A percentile compares a stretch with the other conserved stretches of the same genome.
These are phyloP conservation scores for Metschnikowia dekortorum DNA, from an alignment of 805 yeast species.

Conservation along the genomic window DNA sequence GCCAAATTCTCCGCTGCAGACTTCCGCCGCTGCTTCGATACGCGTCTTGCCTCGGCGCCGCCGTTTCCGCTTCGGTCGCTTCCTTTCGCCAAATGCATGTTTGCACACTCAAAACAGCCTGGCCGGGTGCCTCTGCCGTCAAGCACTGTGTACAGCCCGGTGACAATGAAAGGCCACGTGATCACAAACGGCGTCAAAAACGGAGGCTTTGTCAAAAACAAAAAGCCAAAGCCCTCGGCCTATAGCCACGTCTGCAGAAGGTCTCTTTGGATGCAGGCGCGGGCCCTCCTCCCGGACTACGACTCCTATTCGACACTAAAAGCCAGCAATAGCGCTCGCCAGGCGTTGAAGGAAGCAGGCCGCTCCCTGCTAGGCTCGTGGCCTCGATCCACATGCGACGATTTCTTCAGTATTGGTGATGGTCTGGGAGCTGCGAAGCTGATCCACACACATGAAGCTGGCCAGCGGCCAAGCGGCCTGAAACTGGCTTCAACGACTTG, in stretches of 20 bases:
- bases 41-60: conserved; percentile 12
- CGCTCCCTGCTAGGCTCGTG: conserved; percentile 40
- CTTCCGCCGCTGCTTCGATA: conserved; percentile 40
- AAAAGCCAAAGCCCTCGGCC: conserved; percentile 42
- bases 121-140: conserved; percentile 26
- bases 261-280: conserved; percentile 15
- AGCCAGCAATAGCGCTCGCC: conserved; percentile 23
- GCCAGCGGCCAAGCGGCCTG: no score
- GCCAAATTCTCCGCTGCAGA: conserved; percentile 23
- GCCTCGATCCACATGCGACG: conserved; percentile 43
- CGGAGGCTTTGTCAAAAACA: conserved; percentile 48
- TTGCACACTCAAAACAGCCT: conserved; percentile 21
- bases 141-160: conserved; percentile 25
- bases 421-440: background rate
- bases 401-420: conserved; percentile 12
- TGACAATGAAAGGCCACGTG: conserved; percentile 28
- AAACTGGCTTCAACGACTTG: no score
- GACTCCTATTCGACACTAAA: conserved; percentile 18
- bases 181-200: conserved; percentile 58
- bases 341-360: conserved; percentile 22
- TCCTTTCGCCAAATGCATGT: conserved; percentile 20
- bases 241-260: conserved; percentile 36
- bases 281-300: background rate
- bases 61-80: conserved; percentile 19
- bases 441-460: no score